Percentiles rank a stretch among this genome's conserved stretches.
phyloP scores from a whole-genome alignment of 2,329 filamentous ascomycete species.

The Herpotrichia juniperi region DNA sequence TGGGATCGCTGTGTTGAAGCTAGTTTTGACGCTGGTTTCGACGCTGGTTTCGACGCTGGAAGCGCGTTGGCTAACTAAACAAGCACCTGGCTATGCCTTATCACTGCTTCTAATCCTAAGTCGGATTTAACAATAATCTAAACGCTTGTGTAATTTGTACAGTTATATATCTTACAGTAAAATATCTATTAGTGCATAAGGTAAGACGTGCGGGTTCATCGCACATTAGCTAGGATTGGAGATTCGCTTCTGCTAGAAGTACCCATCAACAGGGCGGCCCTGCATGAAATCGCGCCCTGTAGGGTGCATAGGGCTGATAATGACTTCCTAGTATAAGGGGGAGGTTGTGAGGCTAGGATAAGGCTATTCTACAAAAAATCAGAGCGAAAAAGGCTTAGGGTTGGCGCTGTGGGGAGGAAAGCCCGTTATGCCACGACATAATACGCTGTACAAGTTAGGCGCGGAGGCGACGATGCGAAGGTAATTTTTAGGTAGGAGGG shows the following conservation, averaged over 20 bases:
- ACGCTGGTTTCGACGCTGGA: constrained; percentile 1
- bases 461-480: neutral
- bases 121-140: neutral
- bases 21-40: neutral
- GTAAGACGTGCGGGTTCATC: neutral
- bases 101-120: constrained; percentile 1
- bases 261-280: neutral
- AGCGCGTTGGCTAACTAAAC: constrained; percentile 4
- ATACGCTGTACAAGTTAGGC: neutral
- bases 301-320: constrained; percentile 3
- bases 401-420: constrained; percentile 1
- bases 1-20: constrained; percentile 3
- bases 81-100: neutral
- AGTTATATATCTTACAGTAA: neutral
- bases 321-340: neutral
- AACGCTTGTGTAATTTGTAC: neutral
- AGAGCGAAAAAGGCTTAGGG: neutral
- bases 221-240: neutral
- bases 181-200: neutral
- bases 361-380: constrained; percentile 2
- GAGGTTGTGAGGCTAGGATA: constrained; percentile 1
- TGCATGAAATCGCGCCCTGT: constrained; percentile 6
- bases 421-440: neutral
- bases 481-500: neutral
- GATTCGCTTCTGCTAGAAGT: constrained; percentile 1